Evolutionary conservation across 75 land plant species (phyloP).

Genomic region (Isoetes taiwanensis): DNA sequence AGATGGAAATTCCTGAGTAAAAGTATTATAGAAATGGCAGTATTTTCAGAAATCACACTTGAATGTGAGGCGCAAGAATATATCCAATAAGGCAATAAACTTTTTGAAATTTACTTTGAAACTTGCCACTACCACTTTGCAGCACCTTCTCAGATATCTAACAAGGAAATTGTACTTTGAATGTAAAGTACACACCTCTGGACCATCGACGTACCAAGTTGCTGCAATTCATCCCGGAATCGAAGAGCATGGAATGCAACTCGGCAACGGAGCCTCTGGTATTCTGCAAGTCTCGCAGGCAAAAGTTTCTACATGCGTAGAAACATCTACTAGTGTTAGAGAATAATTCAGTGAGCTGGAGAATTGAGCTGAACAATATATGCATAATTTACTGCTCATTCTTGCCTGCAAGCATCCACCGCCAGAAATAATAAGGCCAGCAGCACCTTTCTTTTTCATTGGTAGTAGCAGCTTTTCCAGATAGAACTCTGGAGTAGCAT

Average conservation of each 20-base stretch:
- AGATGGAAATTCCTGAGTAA: neutral
- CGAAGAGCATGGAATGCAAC: constrained; percentile 90
- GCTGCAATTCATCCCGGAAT: constrained; percentile 59
- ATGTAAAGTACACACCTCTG: constrained; percentile 34
- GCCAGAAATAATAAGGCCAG: constrained; percentile 44
- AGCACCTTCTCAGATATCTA: neutral
- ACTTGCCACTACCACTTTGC: no score
- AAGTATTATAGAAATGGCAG: neutral
- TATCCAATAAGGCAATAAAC: neutral
- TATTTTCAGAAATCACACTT: neutral
- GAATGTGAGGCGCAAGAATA: constrained; percentile 1
- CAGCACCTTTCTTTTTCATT: constrained; percentile 40
- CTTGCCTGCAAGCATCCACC: constrained; percentile 85
- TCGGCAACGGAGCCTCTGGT: constrained; percentile 79
- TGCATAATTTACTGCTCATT: neutral
- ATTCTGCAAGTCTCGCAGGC: constrained; percentile 48
- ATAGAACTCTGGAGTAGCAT: constrained; percentile 42
- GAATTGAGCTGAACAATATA: neutral
- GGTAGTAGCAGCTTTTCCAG: constrained; percentile 42
- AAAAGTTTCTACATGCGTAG: constrained; percentile 38
- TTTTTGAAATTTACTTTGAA: no score
- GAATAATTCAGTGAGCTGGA: neutral
- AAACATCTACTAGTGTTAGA: neutral
- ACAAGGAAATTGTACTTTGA: neutral
- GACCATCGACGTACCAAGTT: constrained; percentile 47